Evolutionary conservation across 2,329 filamentous ascomycete species (phyloP).

Genomic region (Fusarium piperis): DNA sequence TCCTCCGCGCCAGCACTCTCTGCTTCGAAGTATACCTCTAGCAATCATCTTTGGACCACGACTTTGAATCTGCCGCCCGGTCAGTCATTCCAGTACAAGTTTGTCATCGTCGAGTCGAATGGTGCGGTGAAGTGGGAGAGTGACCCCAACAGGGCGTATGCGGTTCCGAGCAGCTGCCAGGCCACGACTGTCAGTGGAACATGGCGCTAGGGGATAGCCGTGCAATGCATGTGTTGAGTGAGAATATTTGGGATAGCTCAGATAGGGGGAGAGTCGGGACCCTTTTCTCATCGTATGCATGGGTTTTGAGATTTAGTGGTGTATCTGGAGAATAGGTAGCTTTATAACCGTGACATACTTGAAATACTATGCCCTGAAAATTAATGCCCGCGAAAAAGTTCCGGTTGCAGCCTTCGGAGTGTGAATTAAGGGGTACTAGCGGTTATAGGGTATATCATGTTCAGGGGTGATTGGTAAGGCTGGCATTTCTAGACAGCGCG

Average conservation of each 20-base stretch:
- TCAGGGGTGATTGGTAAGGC: too few relatives aligned
- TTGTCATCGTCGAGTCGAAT: slow-evolving; percentile 59
- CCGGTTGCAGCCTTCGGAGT: too few relatives aligned
- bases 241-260: background rate
- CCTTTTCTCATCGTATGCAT: too few relatives aligned
- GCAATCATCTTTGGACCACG: slow-evolving; percentile 64
- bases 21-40: slow-evolving; percentile 60
- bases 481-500: too few relatives aligned
- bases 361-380: too few relatives aligned
- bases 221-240: background rate
- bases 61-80: slow-evolving; percentile 62
- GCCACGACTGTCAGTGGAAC: background rate
- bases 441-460: too few relatives aligned
- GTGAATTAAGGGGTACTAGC: too few relatives aligned
- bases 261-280: too few relatives aligned
- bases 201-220: background rate
- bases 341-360: too few relatives aligned
- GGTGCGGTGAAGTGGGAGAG: slow-evolving; percentile 66
- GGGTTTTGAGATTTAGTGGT: too few relatives aligned
- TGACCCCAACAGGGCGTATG: slow-evolving; percentile 55
- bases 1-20: slow-evolving; percentile 58
- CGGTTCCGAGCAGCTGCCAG: slow-evolving; percentile 24
- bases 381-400: too few relatives aligned
- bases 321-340: too few relatives aligned
- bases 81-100: slow-evolving; percentile 66